Conservation (phyloP, 2,329 filamentous ascomycete genomes). For the Hypoxylon sp. region DNA sequence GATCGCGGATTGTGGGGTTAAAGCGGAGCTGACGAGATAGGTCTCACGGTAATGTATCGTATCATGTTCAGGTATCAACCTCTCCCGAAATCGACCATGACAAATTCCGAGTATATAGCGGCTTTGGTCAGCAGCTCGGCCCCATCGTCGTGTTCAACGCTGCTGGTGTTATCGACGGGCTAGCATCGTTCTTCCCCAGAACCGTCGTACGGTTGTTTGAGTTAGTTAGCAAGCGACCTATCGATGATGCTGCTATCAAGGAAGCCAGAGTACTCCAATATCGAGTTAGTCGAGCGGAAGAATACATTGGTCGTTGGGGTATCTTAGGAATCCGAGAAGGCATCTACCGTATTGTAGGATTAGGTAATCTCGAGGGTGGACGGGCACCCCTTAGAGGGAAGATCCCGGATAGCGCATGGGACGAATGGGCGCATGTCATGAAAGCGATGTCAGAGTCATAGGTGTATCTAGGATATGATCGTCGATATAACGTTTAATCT, state of each 20-base stretch:
- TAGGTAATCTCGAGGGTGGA: conserved; percentile 72
- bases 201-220: conserved; percentile 71
- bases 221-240: conserved; percentile 57
- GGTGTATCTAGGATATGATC: not conserved
- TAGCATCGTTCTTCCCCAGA: conserved; percentile 76
- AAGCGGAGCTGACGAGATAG: conserved; percentile 8
- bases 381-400: conserved; percentile 71
- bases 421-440: conserved; percentile 56
- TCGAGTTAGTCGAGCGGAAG: conserved; percentile 65
- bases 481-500: not conserved
- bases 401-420: conserved; percentile 68
- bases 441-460: conserved; percentile 48
- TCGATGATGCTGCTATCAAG: conserved; percentile 61
- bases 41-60: conserved; percentile 74
- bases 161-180: conserved; percentile 76
- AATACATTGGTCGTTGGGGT: conserved; percentile 73
- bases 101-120: conserved; percentile 75
- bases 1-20: not conserved
- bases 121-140: conserved; percentile 76
- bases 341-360: conserved; percentile 67
- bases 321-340: conserved; percentile 75
- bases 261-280: conserved; percentile 73
- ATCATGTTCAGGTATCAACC: conserved; percentile 74
- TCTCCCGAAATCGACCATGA: conserved; percentile 73
- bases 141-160: conserved; percentile 75